A percentile compares a stretch with the other conserved stretches of the same genome.
These are phyloP conservation scores for Nigrospora oryzae DNA, from an alignment of 2,329 filamentous ascomycete genomes.

Conservation along the genomic window DNA sequence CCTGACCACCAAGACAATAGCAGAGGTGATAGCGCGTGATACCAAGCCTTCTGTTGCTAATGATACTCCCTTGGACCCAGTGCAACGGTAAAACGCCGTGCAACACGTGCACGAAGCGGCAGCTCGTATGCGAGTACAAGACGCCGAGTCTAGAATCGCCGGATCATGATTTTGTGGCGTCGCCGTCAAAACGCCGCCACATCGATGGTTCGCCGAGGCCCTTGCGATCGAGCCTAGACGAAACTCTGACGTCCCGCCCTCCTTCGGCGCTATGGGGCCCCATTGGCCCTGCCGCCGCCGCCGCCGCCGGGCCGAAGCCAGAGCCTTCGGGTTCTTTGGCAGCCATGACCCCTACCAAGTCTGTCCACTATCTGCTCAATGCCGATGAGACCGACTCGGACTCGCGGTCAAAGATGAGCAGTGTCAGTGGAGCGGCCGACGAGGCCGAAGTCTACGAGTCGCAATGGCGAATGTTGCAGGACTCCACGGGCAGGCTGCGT, in stretches of 20 bases:
- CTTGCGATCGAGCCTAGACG: neutral
- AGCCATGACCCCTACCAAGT: neutral
- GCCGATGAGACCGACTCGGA: slow-evolving; percentile 19
- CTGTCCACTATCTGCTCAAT: slow-evolving; percentile 8
- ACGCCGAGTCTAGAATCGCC: slow-evolving; percentile 19
- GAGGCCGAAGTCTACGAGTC: slow-evolving; percentile 47
- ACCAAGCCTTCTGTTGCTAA: slow-evolving; percentile 1
- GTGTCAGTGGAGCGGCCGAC: slow-evolving; percentile 38
- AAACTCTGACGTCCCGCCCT: neutral
- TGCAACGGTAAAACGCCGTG: slow-evolving; percentile 52
- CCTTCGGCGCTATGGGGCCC: too few species aligned
- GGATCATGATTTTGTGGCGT: slow-evolving; percentile 21
- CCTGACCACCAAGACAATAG: too few species aligned
- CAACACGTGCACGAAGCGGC: slow-evolving; percentile 47
- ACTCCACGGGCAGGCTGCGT: slow-evolving; percentile 48
- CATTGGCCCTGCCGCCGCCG: too few species aligned
- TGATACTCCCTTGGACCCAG: slow-evolving; percentile 21
- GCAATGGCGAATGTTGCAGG: slow-evolving; percentile 46
- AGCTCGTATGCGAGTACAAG: slow-evolving; percentile 34
- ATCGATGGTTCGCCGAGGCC: slow-evolving; percentile 15
- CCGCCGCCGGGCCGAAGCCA: too few species aligned
- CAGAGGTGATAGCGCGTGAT: neutral
- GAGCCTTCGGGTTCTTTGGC: too few species aligned
- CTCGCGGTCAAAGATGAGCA: slow-evolving; percentile 26
- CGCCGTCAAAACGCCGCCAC: slow-evolving; percentile 27